A percentile compares a stretch with the other conserved stretches of the same genome.
These are phyloP conservation scores for Stagonosporopsis vannaccii DNA, from an alignment of 2,329 filamentous ascomycete species.

Conservation along the genomic window DNA sequence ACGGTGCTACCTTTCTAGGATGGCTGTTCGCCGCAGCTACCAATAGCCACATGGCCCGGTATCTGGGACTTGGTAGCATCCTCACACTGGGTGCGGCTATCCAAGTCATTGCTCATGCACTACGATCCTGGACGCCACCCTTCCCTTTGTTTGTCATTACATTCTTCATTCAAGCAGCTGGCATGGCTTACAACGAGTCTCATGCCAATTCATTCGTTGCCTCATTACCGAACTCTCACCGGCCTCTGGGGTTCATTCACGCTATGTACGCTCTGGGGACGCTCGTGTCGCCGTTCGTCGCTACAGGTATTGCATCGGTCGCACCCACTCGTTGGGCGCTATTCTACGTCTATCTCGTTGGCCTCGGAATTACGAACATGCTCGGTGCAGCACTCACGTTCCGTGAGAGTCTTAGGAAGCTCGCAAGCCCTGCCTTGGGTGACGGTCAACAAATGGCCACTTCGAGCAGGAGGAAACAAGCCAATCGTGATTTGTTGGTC, in stretches of 20 bases:
- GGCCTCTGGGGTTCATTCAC: conserved; percentile 70
- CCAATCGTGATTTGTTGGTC: conserved; percentile 11
- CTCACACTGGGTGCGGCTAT: conserved; percentile 63
- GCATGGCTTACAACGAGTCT: conserved; percentile 70
- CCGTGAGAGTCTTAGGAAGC: neutral
- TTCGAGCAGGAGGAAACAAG: neutral
- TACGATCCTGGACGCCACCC: conserved; percentile 65
- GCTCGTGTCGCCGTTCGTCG: conserved; percentile 63
- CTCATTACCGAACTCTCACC: conserved; percentile 59
- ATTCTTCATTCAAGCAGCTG: conserved; percentile 65
- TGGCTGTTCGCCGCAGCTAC: conserved; percentile 67
- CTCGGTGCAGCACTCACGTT: neutral
- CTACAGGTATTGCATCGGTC: conserved; percentile 39
- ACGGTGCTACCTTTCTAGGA: conserved; percentile 65
- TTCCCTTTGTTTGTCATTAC: conserved; percentile 65
- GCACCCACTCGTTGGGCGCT: conserved; percentile 61
- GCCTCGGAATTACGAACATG: conserved; percentile 1
- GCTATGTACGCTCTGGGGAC: conserved; percentile 67
- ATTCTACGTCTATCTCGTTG: conserved; percentile 34
- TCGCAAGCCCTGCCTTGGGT: neutral
- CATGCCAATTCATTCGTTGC: conserved; percentile 69
- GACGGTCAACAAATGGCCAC: neutral
- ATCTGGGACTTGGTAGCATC: conserved; percentile 64
- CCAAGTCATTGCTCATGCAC: conserved; percentile 62
- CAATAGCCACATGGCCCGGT: conserved; percentile 61